These are phyloP conservation scores for Lepidium campestre DNA, from an alignment of 441 rosid species.

Conservation along the genomic window DNA sequence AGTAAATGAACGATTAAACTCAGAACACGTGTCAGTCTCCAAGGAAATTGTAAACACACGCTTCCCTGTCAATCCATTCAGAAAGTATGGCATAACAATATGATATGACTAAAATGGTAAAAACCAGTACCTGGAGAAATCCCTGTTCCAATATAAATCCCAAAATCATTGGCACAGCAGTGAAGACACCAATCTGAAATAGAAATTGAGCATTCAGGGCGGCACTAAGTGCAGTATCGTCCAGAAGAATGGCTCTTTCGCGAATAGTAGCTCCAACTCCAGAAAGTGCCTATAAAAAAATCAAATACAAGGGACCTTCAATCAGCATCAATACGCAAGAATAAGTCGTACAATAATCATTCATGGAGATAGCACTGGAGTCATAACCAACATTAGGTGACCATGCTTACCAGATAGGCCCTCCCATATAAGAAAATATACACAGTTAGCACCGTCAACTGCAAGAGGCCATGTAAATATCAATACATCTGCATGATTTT, in stretches of 20 bases:
- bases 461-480: constrained; percentile 37
- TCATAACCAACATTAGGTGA: constrained; percentile 12
- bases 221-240: constrained; percentile 69
- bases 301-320: constrained; percentile 11
- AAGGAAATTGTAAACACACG: neutral
- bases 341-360: neutral
- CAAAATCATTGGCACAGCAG: constrained; percentile 97
- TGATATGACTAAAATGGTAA: constrained; percentile 3
- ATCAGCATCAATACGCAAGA: constrained; percentile 3
- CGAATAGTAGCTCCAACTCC: constrained; percentile 82
- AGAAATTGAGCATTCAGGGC: constrained; percentile 96
- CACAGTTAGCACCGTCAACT: constrained; percentile 92
- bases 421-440: constrained; percentile 90
- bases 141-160: constrained; percentile 89
- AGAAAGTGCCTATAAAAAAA: constrained; percentile 73
- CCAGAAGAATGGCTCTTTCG: constrained; percentile 45
- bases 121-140: constrained; percentile 63
- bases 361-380: constrained; percentile 4
- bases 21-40: neutral
- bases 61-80: constrained; percentile 5
- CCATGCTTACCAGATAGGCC: constrained; percentile 79
- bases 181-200: constrained; percentile 89
- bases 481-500: constrained; percentile 19
- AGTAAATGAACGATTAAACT: neutral
- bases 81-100: neutral